A percentile compares a stretch with the other conserved stretches of the same genome.
These are phyloP conservation scores for Globisporangium okanoganense DNA, from an alignment of 352 stramenopile genomes.

Conservation along the genomic window DNA sequence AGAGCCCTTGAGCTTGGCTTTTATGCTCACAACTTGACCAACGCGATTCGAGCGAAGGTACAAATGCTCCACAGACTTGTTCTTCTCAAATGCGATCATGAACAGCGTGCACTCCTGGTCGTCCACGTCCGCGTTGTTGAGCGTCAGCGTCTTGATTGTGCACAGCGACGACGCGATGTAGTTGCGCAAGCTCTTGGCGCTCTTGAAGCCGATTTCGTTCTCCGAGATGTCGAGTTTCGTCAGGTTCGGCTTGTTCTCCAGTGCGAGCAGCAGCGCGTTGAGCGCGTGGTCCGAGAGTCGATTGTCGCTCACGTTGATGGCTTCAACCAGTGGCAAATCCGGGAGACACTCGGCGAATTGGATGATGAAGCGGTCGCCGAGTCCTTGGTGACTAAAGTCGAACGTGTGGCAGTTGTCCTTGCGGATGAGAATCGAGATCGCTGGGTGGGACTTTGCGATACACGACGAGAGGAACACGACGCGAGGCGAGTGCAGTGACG, in stretches of 20 bases:
- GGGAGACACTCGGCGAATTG: slow-evolving; percentile 58
- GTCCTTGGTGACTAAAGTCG: slow-evolving; percentile 60
- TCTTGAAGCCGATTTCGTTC: slow-evolving; percentile 48
- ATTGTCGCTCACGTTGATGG: slow-evolving; percentile 63
- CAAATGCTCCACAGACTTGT: slow-evolving; percentile 66
- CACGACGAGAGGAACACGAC: slow-evolving; percentile 46
- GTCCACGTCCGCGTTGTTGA: slow-evolving; percentile 57
- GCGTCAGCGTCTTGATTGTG: slow-evolving; percentile 43
- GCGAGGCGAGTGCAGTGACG: slow-evolving; percentile 40
- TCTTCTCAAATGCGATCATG: slow-evolving; percentile 66
- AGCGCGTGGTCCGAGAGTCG: slow-evolving; percentile 48
- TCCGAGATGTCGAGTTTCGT: slow-evolving; percentile 57
- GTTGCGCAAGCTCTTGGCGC: slow-evolving; percentile 38
- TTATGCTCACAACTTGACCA: slow-evolving; percentile 41
- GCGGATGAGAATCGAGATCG: slow-evolving; percentile 42
- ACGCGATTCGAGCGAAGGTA: slow-evolving; percentile 71
- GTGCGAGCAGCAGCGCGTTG: slow-evolving; percentile 40
- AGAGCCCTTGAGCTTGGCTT: slow-evolving; percentile 10
- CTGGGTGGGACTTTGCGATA: slow-evolving; percentile 38
- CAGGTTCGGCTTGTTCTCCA: slow-evolving; percentile 69
- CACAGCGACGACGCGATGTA: slow-evolving; percentile 67
- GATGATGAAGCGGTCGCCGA: slow-evolving; percentile 56
- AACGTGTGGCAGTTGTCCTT: slow-evolving; percentile 40
- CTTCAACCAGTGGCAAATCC: slow-evolving; percentile 57
- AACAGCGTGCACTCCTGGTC: slow-evolving; percentile 67